A percentile compares a stretch with the other conserved stretches of the same genome.
phyloP scores from a whole-genome alignment of 2,329 filamentous ascomycete species.

The Ceratocystis ficicola region DNA sequence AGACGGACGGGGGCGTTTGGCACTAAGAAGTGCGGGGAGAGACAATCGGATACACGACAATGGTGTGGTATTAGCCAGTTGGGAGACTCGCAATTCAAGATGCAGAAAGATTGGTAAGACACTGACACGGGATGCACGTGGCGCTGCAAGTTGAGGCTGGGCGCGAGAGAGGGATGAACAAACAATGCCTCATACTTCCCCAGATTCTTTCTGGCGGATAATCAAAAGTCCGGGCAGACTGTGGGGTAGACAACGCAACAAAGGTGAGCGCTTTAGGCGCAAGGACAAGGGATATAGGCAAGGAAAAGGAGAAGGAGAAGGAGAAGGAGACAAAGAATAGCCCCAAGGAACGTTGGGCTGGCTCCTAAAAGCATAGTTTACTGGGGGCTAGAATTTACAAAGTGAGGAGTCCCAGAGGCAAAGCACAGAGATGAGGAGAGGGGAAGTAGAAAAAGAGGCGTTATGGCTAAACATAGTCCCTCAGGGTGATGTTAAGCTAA shows the following conservation, averaged over 20 bases:
- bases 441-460: not conserved
- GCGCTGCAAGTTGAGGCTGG: not conserved
- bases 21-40: not conserved
- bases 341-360: no score
- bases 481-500: slow-evolving; percentile 1
- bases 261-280: not conserved
- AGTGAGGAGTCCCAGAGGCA: not conserved
- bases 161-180: slow-evolving; percentile 7
- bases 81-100: not conserved
- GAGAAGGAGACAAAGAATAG: no score
- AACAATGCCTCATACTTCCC: not conserved
- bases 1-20: not conserved
- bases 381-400: no score
- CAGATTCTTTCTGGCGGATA: not conserved
- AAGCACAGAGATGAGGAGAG: not conserved
- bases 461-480: not conserved
- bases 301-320: not conserved
- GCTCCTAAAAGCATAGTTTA: no score
- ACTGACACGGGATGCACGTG: slow-evolving; percentile 5
- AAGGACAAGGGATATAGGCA: slow-evolving; percentile 1
- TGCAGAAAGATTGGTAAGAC: not conserved
- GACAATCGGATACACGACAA: not conserved
- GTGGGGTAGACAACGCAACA: not conserved
- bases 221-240: not conserved
- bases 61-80: not conserved